phyloP scores from a whole-genome alignment of 2,329 filamentous ascomycete species.

The Penicillium sp. region DNA sequence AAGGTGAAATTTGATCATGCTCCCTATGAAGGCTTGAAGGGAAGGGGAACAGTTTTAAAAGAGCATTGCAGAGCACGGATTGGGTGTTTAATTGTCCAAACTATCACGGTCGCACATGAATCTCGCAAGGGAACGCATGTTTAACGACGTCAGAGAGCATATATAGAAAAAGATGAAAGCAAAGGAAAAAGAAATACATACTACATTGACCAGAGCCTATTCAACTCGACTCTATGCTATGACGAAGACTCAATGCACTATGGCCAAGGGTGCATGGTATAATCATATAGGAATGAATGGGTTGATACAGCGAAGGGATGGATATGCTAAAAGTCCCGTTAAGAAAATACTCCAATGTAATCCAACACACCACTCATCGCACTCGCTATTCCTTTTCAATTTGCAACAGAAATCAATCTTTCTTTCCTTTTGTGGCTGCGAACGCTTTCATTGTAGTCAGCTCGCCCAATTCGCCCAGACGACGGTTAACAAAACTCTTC shows the following conservation, averaged over 20 bases:
- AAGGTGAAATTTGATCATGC: not conserved
- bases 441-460: not conserved
- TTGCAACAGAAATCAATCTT: not conserved
- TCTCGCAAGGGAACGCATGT: not conserved
- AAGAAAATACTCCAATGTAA: not conserved
- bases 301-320: not conserved
- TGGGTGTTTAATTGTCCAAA: not conserved
- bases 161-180: not conserved
- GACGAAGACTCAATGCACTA: not conserved
- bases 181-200: not conserved
- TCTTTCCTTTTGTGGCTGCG: not conserved
- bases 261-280: not conserved
- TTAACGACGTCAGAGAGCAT: too few relatives aligned
- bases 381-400: not conserved
- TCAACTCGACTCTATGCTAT: not conserved
- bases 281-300: not conserved
- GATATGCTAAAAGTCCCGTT: not conserved
- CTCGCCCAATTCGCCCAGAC: constrained; percentile 2
- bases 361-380: not conserved
- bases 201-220: too few relatives aligned
- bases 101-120: not conserved
- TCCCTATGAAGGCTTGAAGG: not conserved
- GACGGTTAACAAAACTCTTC: constrained; percentile 12
- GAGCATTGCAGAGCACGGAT: too few relatives aligned
- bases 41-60: not conserved